Evolutionary conservation across 2,329 filamentous ascomycete species (phyloP).

Genomic region (Fusarium tricinctum): DNA sequence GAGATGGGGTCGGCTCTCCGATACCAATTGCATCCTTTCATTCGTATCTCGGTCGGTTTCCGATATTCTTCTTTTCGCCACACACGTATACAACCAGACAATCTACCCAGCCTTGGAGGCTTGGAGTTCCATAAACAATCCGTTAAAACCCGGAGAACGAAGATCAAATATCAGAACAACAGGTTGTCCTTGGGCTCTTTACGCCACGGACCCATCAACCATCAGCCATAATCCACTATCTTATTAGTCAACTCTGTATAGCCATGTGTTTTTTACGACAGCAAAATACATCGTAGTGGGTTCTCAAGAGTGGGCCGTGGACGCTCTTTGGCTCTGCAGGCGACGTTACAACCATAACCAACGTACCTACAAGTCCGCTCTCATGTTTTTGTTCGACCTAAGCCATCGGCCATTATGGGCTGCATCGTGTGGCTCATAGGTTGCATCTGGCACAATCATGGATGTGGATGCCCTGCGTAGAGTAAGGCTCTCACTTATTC

Average conservation of each 20-base stretch:
- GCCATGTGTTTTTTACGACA: conserved; percentile 21
- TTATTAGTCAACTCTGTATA: conserved; percentile 10
- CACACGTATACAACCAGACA: conserved; percentile 22
- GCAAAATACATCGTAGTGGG: not conserved
- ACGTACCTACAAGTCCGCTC: conserved; percentile 30
- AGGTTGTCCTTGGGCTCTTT: conserved; percentile 24
- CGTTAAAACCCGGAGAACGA: conserved; percentile 28
- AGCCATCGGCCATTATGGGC: conserved; percentile 35
- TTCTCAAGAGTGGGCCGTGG: conserved; percentile 16
- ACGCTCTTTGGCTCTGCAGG: conserved; percentile 33
- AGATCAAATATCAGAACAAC: conserved; percentile 15
- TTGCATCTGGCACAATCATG: conserved; percentile 19
- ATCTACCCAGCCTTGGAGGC: not conserved
- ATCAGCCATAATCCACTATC: conserved; percentile 25
- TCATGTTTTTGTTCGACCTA: conserved; percentile 29
- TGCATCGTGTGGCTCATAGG: conserved; percentile 30
- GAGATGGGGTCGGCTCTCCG: conserved; percentile 14
- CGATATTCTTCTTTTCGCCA: conserved; percentile 36
- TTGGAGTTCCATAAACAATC: conserved; percentile 10
- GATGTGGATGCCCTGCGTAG: conserved; percentile 22
- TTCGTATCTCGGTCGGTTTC: conserved; percentile 45
- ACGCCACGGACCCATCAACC: conserved; percentile 34
- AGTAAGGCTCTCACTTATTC: conserved; percentile 13
- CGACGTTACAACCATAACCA: conserved; percentile 18
- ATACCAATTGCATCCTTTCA: conserved; percentile 17